phyloP scores from a whole-genome alignment of 768 basidiomycete genomes.

The Collybiopsis luxurians region DNA sequence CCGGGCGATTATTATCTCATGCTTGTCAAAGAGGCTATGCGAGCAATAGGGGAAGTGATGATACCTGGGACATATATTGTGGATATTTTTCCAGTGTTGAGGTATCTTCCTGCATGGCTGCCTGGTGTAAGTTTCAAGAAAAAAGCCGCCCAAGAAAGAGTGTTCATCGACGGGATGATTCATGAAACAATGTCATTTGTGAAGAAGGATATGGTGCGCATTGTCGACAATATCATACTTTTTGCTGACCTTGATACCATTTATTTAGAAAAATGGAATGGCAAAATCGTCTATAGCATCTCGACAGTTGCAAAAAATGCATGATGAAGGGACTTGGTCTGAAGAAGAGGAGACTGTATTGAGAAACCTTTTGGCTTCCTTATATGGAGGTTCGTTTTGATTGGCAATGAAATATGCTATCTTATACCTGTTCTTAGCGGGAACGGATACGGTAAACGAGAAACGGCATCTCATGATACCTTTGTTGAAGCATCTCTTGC shows the following conservation, averaged over 20 bases:
- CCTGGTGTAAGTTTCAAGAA: conserved; percentile 37
- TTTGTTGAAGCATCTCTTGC: background rate
- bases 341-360: conserved; percentile 2
- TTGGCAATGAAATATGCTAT: no score
- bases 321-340: no score
- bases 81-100: conserved; percentile 11
- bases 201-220: conserved; percentile 30
- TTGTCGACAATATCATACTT: no score
- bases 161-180: conserved; percentile 24
- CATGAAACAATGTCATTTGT: conserved; percentile 28
- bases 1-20: conserved; percentile 21
- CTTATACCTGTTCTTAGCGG: background rate
- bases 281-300: no score
- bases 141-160: conserved; percentile 27
- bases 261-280: no score
- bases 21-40: conserved; percentile 14
- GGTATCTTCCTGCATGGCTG: conserved; percentile 35
- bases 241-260: no score
- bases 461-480: background rate
- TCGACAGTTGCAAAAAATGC: no score
- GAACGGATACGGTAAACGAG: conserved; percentile 7
- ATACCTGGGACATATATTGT: conserved; percentile 11
- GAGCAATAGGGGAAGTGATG: conserved; percentile 9
- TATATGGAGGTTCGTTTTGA: conserved; percentile 1
- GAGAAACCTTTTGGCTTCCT: background rate